Evolutionary conservation across 2,329 filamentous ascomycete genomes (phyloP).

Genomic region (Fusarium clavum): DNA sequence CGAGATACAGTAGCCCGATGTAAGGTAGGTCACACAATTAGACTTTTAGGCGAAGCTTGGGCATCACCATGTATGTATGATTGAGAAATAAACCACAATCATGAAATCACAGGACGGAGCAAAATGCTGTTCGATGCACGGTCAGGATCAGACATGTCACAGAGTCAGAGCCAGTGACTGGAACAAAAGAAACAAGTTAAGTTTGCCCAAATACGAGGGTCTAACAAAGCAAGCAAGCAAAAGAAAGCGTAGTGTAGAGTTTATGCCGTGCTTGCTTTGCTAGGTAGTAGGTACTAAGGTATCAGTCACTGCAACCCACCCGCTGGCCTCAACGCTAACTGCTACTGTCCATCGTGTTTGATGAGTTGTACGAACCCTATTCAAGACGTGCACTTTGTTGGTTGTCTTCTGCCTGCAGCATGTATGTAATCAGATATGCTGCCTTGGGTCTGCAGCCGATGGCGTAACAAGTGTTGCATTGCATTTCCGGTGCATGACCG

Average conservation of each 20-base stretch:
- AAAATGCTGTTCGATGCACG: background rate
- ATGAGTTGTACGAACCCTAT: conserved; percentile 24
- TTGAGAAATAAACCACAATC: conserved; percentile 10
- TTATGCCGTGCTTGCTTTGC: conserved; percentile 12
- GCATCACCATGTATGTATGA: background rate
- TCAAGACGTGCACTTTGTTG: background rate
- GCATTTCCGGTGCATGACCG: conserved; percentile 32
- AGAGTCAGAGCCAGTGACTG: background rate
- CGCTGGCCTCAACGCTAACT: conserved; percentile 1
- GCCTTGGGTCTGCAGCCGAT: conserved; percentile 1
- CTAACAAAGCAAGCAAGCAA: background rate
- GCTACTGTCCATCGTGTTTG: conserved; percentile 1
- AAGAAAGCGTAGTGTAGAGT: conserved; percentile 18
- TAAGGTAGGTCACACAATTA: conserved; percentile 23
- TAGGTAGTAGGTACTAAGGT: background rate
- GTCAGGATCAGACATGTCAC: background rate
- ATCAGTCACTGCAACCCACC: conserved; percentile 13
- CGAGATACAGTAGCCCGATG: background rate
- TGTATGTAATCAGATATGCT: conserved; percentile 2
- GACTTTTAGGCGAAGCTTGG: conserved; percentile 42
- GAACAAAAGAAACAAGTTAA: background rate
- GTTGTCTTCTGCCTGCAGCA: background rate
- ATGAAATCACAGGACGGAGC: conserved; percentile 1
- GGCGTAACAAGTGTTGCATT: conserved; percentile 30
- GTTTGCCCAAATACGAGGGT: background rate